Base-by-base conservation (phyloP, 331 rosid genomes). In the Spiraea crenata region DNA sequence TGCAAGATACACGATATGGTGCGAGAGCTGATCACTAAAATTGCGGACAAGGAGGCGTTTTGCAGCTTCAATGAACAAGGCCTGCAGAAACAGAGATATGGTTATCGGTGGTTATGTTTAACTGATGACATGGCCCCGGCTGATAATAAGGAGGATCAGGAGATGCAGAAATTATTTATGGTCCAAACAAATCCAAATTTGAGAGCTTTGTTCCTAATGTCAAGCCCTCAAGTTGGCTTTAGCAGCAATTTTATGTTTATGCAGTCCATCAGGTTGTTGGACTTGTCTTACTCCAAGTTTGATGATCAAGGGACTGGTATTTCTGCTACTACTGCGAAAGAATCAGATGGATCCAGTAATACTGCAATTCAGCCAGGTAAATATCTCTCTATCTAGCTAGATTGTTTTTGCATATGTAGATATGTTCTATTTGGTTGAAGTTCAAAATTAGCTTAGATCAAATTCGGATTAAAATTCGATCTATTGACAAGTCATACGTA, bases 1-100 rank as follows among this genome's bases (percentile, higher is more conserved):
- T 76, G 80, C 66, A 70, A 62, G 76, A 52, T 54, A 7, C 76
- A 70, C 3, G 80, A 76, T 64, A 63, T 76, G 54, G 51, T 70
- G 34, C 46, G 66, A 19, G 71, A 69, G 6, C 7, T 76, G 65
- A 51, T 76, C 0, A 76, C 44, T 4, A 17, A 0, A 48, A 75
- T 46, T 3, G 66, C 71, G 0, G 60, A 49, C 31, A 73, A 74
- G 13, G 79, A 74, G 40, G 79, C n/a, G 7, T 13, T 66, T 38
- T 74, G 79, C 17, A 13, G 39, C 44, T 63, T 73, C 55, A 31
- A 52, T 2, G 42, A 63, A 5, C 42, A 52, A 10, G 56, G 77
- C 7, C 60, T 7, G 17, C 13, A 46, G 8, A 31, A 8, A 11
- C 10, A 17, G 55, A 50, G 10, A 5, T 1, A 20, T 14, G 48